Conservation (phyloP, 208 protist species). For the Acanthamoeba royreba region DNA sequence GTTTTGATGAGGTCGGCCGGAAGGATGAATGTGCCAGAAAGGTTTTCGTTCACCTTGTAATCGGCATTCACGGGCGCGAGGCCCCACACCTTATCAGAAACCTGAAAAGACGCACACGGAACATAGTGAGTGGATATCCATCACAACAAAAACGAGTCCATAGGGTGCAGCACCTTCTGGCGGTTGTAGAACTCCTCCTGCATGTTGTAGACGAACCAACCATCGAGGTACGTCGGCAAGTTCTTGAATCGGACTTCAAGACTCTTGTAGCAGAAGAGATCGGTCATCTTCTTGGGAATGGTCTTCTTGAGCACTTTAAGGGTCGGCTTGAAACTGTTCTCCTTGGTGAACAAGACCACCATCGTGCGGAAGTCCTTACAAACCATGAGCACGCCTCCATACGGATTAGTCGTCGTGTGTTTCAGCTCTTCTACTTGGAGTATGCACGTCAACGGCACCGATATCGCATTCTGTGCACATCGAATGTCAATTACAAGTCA, state of each 20-base stretch:
- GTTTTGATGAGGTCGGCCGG: not conserved
- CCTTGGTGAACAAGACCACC: not conserved
- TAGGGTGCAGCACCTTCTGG: not conserved
- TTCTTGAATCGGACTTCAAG: slow-evolving; percentile 2
- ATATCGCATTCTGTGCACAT: not conserved
- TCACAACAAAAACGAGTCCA: not conserved
- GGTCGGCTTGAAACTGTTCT: not conserved
- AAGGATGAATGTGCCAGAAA: not conserved
- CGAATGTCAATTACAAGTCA: too few relatives aligned
- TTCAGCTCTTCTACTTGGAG: not conserved
- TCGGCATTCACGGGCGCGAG: not conserved
- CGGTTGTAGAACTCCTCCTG: not conserved
- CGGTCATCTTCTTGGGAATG: not conserved
- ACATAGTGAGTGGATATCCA: not conserved
- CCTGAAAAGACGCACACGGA: not conserved
- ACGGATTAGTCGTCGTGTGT: not conserved
- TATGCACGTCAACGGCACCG: not conserved
- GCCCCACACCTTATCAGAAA: not conserved
- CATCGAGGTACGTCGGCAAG: not conserved
- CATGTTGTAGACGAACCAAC: not conserved
- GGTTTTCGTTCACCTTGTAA: not conserved
- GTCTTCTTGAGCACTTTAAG: not conserved
- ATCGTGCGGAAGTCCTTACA: not conserved
- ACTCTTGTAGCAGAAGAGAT: slow-evolving; percentile 28
- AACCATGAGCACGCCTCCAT: not conserved